phyloP scores from a whole-genome alignment of 257 asterid species.

The Leonotis leonurus region DNA sequence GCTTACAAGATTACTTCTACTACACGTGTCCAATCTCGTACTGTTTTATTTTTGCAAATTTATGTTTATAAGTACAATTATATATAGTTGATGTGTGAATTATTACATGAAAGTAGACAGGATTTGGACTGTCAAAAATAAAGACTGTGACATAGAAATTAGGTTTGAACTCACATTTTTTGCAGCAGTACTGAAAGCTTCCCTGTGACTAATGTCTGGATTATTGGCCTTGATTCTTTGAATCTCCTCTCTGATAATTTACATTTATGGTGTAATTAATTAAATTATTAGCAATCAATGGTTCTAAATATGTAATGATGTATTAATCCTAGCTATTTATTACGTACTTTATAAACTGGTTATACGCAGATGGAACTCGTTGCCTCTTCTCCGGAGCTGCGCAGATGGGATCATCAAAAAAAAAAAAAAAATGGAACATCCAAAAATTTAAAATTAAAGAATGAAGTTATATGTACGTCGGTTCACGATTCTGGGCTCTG shows the following conservation, averaged over 20 bases:
- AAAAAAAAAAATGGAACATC: not conserved
- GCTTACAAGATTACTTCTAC: not conserved
- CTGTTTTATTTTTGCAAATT: no score
- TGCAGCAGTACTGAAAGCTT: conserved; percentile 93
- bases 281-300: not conserved
- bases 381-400: conserved; percentile 96
- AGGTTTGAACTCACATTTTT: conserved; percentile 50
- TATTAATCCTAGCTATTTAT: no score
- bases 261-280: not conserved
- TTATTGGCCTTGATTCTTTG: conserved; percentile 83
- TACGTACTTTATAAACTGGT: conserved; percentile 78
- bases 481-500: conserved; percentile 49
- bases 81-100: no score
- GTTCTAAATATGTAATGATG: not conserved
- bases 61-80: no score
- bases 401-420: not conserved
- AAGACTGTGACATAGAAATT: not conserved
- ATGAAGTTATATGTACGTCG: conserved; percentile 38
- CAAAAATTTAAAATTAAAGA: not conserved
- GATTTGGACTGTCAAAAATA: no score
- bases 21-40: no score
- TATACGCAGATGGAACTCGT: conserved; percentile 86
- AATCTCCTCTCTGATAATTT: conserved; percentile 63
- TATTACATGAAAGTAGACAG: no score
- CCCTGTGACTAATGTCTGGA: conserved; percentile 85